phyloP scores from a whole-genome alignment of 371 early-diverging fungal genomes.

The Mucor velutinosus region DNA sequence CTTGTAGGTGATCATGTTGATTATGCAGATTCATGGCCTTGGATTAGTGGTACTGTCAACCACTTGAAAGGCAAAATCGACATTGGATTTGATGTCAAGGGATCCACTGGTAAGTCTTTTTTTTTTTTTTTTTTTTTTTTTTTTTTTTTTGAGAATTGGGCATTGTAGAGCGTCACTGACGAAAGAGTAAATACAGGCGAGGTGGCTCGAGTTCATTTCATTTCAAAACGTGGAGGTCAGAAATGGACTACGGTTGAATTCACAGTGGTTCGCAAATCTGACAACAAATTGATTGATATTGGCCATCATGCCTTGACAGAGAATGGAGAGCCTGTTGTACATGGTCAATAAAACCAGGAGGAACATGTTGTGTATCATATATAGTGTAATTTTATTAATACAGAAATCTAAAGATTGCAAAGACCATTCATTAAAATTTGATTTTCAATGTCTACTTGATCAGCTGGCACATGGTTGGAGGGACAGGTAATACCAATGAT shows the following conservation, averaged over 20 bases:
- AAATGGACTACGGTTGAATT: slow-evolving; percentile 46
- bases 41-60: slow-evolving; percentile 71
- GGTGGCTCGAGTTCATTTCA: slow-evolving; percentile 48
- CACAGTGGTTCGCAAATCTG: slow-evolving; percentile 38
- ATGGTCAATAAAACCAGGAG: neutral
- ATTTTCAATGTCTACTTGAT: slow-evolving; percentile 52
- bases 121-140: neutral
- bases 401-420: slow-evolving; percentile 22
- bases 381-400: slow-evolving; percentile 2
- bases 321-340: slow-evolving; percentile 32
- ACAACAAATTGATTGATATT: slow-evolving; percentile 36
- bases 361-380: neutral
- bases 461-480: slow-evolving; percentile 49
- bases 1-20: slow-evolving; percentile 63
- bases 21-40: slow-evolving; percentile 65
- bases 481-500: slow-evolving; percentile 32
- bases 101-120: slow-evolving; percentile 49
- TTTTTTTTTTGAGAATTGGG: neutral
- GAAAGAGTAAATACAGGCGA: slow-evolving; percentile 26
- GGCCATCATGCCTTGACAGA: slow-evolving; percentile 41
- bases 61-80: slow-evolving; percentile 70
- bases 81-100: slow-evolving; percentile 60
- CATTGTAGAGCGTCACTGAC: neutral
- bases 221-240: slow-evolving; percentile 35
- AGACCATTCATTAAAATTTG: slow-evolving; percentile 48